Percentiles rank a stretch among this genome's conserved stretches.
phyloP scores from a whole-genome alignment of 179 eudicot species.

The Corrigiola litoralis region DNA sequence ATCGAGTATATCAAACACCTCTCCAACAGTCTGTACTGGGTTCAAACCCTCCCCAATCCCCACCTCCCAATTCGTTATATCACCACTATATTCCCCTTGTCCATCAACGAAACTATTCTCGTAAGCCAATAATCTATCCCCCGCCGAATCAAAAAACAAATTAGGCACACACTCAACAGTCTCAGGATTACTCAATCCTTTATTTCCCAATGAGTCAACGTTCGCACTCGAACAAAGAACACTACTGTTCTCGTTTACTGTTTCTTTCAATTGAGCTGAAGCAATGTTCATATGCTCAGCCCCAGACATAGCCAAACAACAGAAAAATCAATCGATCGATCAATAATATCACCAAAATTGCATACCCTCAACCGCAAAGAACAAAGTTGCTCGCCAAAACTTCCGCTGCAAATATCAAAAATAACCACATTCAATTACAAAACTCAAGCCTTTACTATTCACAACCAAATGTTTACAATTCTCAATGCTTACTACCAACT shows the following conservation, averaged over 20 bases:
- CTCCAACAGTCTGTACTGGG: constrained; percentile 1
- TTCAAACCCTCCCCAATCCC: constrained; percentile 17
- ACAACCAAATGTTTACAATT: too few relatives aligned
- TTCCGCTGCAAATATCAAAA: too few relatives aligned
- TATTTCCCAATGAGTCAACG: not conserved
- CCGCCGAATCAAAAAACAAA: constrained; percentile 1
- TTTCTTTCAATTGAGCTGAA: constrained; percentile 15
- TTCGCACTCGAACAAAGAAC: not conserved
- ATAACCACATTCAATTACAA: too few relatives aligned
- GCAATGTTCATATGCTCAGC: constrained; percentile 22
- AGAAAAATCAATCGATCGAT: not conserved
- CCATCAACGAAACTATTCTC: not conserved
- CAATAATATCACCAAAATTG: not conserved
- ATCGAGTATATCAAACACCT: constrained; percentile 10
- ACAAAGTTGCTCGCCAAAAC: too few relatives aligned
- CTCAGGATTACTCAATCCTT: not conserved
- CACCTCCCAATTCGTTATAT: constrained; percentile 2
- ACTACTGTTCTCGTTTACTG: constrained; percentile 4
- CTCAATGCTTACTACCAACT: too few relatives aligned
- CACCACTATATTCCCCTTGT: constrained; percentile 4
- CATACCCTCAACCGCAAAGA: too few relatives aligned
- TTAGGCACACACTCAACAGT: not conserved
- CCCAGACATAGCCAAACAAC: constrained; percentile 21
- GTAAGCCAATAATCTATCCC: not conserved
- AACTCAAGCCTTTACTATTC: too few relatives aligned